These are phyloP conservation scores for Hymenochaete sp. DNA, from an alignment of 1,284 basidiomycete species.

Conservation along the genomic window DNA sequence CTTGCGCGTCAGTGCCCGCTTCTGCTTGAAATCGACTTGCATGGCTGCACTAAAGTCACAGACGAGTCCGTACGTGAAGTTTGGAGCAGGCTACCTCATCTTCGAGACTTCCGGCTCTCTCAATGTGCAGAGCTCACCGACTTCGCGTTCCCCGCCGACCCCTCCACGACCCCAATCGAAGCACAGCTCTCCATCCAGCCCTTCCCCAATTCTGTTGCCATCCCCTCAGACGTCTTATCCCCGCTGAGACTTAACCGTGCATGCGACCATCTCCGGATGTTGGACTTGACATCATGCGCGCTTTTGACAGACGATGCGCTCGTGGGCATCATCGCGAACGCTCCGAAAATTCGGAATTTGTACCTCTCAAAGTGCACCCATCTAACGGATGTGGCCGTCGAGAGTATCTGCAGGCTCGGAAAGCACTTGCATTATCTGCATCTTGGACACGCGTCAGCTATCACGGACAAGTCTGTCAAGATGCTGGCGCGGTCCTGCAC, in stretches of 20 bases:
- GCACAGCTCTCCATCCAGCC: constrained; percentile 19
- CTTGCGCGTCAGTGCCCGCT: constrained; percentile 81
- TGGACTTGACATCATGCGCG: constrained; percentile 84
- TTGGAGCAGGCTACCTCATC: constrained; percentile 71
- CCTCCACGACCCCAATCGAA: constrained; percentile 31
- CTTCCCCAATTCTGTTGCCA: constrained; percentile 21
- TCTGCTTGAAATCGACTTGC: constrained; percentile 90
- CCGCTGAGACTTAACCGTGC: constrained; percentile 51
- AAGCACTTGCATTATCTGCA: constrained; percentile 94
- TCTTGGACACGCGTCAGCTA: constrained; percentile 81
- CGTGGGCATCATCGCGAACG: constrained; percentile 82
- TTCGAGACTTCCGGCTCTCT: constrained; percentile 88
- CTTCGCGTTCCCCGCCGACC: constrained; percentile 74
- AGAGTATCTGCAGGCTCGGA: constrained; percentile 81
- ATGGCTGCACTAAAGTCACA: constrained; percentile 73
- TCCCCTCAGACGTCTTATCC: constrained; percentile 39
- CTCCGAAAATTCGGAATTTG: constrained; percentile 86
- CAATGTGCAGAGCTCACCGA: constrained; percentile 78
- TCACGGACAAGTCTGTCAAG: constrained; percentile 87
- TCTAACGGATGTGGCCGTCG: constrained; percentile 81
- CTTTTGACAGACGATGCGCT: constrained; percentile 83
- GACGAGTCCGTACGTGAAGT: constrained; percentile 76
- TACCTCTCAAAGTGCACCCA: constrained; percentile 86
- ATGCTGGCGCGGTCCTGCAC: constrained; percentile 83
- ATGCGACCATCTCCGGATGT: constrained; percentile 79